Base-by-base conservation (phyloP, 345 rosid genomes). In the Carallia brachiata region DNA sequence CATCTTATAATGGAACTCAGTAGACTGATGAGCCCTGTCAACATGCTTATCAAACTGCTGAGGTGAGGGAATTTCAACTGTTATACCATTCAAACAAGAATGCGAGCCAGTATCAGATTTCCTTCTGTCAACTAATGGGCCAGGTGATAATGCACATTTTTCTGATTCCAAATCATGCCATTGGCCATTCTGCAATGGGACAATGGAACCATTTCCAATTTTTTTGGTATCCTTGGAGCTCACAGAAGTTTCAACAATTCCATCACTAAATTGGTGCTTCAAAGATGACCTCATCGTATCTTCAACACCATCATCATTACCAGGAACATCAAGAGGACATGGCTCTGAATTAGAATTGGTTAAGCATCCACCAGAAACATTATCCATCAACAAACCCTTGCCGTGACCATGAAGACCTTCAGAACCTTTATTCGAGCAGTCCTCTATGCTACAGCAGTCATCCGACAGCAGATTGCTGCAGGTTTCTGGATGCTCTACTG, bases 1-100 rank as follows among this genome's bases (percentile, higher is more conserved):
- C 84, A 77, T 82, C 72, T 83, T 88, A 82, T 80, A 80, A 72
- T 83, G 73, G 77, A 85, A 71, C 71, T 82, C 88, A 70, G 77
- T 68, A 77, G 90, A 73, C 32, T 69, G 88, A 17, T 74, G 87
- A 57, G 75, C 69, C 61, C 74, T 65, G 59, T 72, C 78, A 50
- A 5, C 73, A 68, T 79, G 75, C 62, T 73, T 76, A 36, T 77
- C 90, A 70, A 57, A 63, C 60, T 71, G 85, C 68, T 80, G 73
- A 68, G 68, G 70, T 31, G 81, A 32, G 50, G 97, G 92, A 84
- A 90, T 78, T 74, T 90, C 88, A 70, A 87, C 83, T 31, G 79
- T 80, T 53, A 83, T 76, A 68, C 70, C 86, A 75, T 86, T 79
- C 70, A 53, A 34, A 57, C 69, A 65, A 68, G 83, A 30, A 34